phyloP scores from a whole-genome alignment of 2,329 filamentous ascomycete genomes.

The Tolypocladium ophioglossoides region DNA sequence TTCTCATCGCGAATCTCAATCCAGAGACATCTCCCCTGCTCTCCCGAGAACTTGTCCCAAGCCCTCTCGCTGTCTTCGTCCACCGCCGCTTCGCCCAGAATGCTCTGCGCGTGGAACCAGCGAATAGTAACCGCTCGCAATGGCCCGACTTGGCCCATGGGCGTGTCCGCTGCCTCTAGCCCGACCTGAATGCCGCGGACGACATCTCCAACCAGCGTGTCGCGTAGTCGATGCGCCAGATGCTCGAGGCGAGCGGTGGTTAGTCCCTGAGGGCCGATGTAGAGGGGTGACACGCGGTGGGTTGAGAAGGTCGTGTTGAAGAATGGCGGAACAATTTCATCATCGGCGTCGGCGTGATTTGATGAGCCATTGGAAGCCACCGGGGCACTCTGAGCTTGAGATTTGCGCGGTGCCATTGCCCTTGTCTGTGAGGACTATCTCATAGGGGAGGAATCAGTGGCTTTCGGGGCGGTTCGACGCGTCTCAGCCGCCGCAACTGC shows the following conservation, averaged over 20 bases:
- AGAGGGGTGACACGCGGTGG: constrained; percentile 43
- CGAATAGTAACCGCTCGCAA: constrained; percentile 36
- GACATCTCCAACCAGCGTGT: constrained; percentile 45
- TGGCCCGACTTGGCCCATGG: constrained; percentile 26
- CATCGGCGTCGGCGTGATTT: constrained; percentile 4
- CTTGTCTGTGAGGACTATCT: neutral
- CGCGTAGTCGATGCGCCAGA: constrained; percentile 38
- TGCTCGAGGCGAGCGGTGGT: constrained; percentile 25
- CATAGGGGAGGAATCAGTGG: too few species aligned
- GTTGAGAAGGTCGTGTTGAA: constrained; percentile 50
- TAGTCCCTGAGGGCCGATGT: constrained; percentile 31
- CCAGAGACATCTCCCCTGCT: constrained; percentile 24
- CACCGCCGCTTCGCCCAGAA: constrained; percentile 18
- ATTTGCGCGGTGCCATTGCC: neutral
- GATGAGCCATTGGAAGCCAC: neutral
- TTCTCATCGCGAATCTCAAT: constrained; percentile 44
- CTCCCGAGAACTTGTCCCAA: constrained; percentile 9
- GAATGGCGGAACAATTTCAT: constrained; percentile 28
- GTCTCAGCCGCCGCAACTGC: neutral
- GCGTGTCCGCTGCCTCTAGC: constrained; percentile 30
- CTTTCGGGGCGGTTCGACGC: neutral
- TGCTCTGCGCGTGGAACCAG: constrained; percentile 27
- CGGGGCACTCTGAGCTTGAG: neutral
- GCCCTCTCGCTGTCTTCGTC: constrained; percentile 7
- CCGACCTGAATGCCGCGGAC: constrained; percentile 49